Base-by-base conservation (phyloP, 2,329 filamentous ascomycete species). In the Cladosporium oxysporum region DNA sequence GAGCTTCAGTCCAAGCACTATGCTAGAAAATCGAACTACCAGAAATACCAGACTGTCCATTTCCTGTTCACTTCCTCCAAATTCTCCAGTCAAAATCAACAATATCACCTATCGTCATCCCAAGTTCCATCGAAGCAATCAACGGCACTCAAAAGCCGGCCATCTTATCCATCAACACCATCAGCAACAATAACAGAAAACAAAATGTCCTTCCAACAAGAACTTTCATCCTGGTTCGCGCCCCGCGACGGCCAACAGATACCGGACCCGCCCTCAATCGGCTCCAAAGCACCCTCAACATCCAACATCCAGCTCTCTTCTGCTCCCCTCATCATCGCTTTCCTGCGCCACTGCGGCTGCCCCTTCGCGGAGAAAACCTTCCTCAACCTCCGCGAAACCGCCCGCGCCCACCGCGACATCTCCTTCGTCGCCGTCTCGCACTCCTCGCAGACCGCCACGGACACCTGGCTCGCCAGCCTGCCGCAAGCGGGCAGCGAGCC, bases 291-390 rank as follows among this genome's bases (percentile, higher is more conserved):
- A 1, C 89, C 88, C 0, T 80, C 79, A 6, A 82, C 85, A 31
- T 69, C 80, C 29, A 81, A 82, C 66, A 78, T 91, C 6, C 73
- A 74, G 8, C 76, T 90, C n/a, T 76, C 81, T 50, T 76, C 76
- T 28, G 87, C 85, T 71, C 86, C 87, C 0, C 85, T 84, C 0
- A 74, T 92, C 1, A 78, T 92, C 23, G 83, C 87, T 18, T 92
- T 92, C 72, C 81, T 92, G 6, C 83, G 90, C 37, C 89, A 92
- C 75, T 92, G 89, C 74, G 90, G 90, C 37, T 91, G 89, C 79
- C 90, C 90, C 12, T 91, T 90, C 90, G 83, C 76, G 3, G 76
- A 77, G 65, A 76, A 76, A 59, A 76, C 76, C 10, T 75, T 90
- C 76, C 81, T 81, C 64, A 71, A 74, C 35, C 79, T 91, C 33